These are phyloP conservation scores for Coemansia sp. DNA, from an alignment of 192 early-diverging fungal genomes.

Conservation along the genomic window DNA sequence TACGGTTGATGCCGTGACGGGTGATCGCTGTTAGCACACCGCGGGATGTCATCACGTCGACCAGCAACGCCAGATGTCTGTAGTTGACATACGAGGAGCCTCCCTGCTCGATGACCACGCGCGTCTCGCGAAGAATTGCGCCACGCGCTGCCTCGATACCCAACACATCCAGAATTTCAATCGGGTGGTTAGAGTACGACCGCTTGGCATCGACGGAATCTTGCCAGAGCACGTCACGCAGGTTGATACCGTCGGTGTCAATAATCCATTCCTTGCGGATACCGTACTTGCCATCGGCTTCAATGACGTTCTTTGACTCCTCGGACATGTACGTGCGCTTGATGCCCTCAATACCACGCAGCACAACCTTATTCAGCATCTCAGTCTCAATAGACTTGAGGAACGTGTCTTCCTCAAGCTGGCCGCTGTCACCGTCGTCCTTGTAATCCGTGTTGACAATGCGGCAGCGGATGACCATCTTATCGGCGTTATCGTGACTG, in stretches of 20 bases:
- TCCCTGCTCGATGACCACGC: slow-evolving; percentile 84
- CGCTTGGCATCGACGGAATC: slow-evolving; percentile 77
- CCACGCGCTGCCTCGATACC: slow-evolving; percentile 97
- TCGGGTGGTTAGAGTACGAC: slow-evolving; percentile 90
- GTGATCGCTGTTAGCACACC: slow-evolving; percentile 96
- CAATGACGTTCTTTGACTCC: slow-evolving; percentile 27
- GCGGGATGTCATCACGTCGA: slow-evolving; percentile 94
- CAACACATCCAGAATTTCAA: slow-evolving; percentile 87
- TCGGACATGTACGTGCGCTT: slow-evolving; percentile 67
- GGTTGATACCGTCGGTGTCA: slow-evolving; percentile 92
- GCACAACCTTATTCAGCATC: slow-evolving; percentile 81
- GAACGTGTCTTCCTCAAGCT: slow-evolving; percentile 83
- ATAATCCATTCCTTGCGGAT: slow-evolving; percentile 71
- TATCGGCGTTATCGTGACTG: slow-evolving; percentile 86
- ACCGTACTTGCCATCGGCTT: slow-evolving; percentile 63
- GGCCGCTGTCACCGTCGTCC: slow-evolving; percentile 56
- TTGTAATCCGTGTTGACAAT: slow-evolving; percentile 68
- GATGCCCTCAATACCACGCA: slow-evolving; percentile 88
- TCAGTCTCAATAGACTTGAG: slow-evolving; percentile 79
- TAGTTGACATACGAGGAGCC: slow-evolving; percentile 99
- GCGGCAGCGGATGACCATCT: slow-evolving; percentile 85
- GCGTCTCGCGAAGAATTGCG: slow-evolving; percentile 84
- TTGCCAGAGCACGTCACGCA: slow-evolving; percentile 81
- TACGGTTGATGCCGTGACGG: slow-evolving; percentile 96
- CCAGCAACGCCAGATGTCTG: slow-evolving; percentile 91